phyloP scores from a whole-genome alignment of 1,139 yeast species.

The Saccharomyces hybrid region DNA sequence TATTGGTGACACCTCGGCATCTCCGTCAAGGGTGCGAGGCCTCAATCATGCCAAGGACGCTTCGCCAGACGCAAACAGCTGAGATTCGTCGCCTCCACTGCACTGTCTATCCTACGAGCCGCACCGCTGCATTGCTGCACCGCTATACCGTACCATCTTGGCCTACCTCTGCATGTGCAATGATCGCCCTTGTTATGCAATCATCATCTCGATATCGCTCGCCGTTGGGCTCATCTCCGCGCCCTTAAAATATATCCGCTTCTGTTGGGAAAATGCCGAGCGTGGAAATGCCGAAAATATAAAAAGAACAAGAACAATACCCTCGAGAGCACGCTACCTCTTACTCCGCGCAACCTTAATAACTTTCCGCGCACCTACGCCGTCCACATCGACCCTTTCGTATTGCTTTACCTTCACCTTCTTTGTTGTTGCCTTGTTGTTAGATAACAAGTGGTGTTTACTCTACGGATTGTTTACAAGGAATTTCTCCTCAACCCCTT shows the following conservation, averaged over 20 bases:
- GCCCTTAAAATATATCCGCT: not conserved
- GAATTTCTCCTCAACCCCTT: not conserved
- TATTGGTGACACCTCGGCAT: not conserved
- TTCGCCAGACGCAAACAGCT: not conserved
- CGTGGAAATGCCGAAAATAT: not conserved
- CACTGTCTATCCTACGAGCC: not conserved
- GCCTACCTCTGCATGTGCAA: not conserved
- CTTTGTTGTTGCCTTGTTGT: not conserved
- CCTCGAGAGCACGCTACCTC: not conserved
- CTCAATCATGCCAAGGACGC: not conserved
- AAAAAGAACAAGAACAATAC: constrained; percentile 2
- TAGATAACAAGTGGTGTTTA: not conserved
- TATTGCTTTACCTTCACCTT: not conserved
- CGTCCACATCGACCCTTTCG: not conserved
- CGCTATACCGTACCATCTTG: not conserved
- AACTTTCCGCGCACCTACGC: not conserved
- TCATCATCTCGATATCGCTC: not conserved
- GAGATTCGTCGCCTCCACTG: not conserved
- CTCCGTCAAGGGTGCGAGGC: not conserved
- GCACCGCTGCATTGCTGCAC: not conserved
- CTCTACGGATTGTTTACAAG: not conserved
- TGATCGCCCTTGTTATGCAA: not conserved
- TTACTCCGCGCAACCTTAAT: not conserved
- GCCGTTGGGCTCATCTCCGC: not conserved
- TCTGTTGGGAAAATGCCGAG: not conserved